Conservation (phyloP, 805 yeast genomes). For the Candida manassasensis region DNA sequence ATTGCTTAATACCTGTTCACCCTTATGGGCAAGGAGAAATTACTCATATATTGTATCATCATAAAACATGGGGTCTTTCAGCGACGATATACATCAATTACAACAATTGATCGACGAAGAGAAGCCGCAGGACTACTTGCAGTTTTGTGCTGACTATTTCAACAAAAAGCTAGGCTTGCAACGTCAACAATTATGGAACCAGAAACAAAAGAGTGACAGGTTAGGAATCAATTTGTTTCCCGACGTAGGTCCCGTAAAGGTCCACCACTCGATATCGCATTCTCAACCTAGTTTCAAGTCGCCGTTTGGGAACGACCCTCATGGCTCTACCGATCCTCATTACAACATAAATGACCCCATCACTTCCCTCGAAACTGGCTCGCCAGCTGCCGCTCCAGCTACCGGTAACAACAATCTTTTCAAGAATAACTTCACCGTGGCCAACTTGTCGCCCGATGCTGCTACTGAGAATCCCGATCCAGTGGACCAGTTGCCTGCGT, state of each 20-base stretch:
- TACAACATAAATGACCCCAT: neutral
- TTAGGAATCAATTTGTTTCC: conserved; percentile 49
- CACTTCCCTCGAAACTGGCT: conserved; percentile 6
- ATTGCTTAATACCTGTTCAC: neutral
- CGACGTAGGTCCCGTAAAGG: conserved; percentile 29
- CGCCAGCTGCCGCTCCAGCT: conserved; percentile 4
- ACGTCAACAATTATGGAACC: conserved; percentile 48
- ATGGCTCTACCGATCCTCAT: conserved; percentile 29
- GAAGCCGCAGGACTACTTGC: conserved; percentile 65
- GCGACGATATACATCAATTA: conserved; percentile 57
- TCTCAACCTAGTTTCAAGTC: conserved; percentile 51
- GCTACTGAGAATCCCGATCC: conserved; percentile 8
- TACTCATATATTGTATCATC: conserved; percentile 9
- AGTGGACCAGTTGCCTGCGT: conserved; percentile 11
- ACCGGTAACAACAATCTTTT: conserved; percentile 12
- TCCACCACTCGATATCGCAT: conserved; percentile 24
- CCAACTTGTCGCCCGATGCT: conserved; percentile 8
- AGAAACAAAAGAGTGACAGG: conserved; percentile 43
- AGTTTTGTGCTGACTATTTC: conserved; percentile 74
- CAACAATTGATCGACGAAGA: conserved; percentile 47
- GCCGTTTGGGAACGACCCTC: conserved; percentile 66
- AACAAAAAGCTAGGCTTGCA: conserved; percentile 57
- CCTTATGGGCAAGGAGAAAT: conserved; percentile 2
- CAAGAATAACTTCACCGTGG: conserved; percentile 22
- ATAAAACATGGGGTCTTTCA: conserved; percentile 3